A percentile compares a stretch with the other conserved stretches of the same genome.
phyloP scores from a whole-genome alignment of 768 basidiomycete genomes.

The Rhodosporidiobolus sp. region DNA sequence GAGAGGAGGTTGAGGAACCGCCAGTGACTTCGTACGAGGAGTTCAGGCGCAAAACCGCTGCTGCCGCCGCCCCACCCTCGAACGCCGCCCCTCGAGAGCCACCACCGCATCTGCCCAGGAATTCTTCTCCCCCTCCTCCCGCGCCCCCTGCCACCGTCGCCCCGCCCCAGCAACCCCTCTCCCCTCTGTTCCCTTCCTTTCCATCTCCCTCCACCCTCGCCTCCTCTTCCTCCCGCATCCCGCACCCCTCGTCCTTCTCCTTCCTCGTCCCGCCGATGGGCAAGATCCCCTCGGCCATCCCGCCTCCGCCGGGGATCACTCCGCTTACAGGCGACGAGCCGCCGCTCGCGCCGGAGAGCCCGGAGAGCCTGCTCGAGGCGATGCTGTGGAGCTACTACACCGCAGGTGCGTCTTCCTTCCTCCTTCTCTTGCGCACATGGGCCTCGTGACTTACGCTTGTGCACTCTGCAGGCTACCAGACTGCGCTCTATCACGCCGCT shows the following conservation, averaged over 20 bases:
- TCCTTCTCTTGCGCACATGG: too few species aligned
- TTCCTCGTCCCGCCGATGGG: slow-evolving; percentile 2
- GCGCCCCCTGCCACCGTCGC: too few species aligned
- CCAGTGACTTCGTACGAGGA: not conserved
- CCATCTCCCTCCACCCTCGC: not conserved
- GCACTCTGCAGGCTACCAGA: slow-evolving; percentile 30
- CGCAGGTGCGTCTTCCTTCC: not conserved
- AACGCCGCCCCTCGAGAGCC: not conserved
- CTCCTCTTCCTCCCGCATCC: not conserved
- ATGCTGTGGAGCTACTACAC: slow-evolving; percentile 35
- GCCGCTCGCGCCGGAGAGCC: slow-evolving; percentile 14
- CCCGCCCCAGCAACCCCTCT: not conserved
- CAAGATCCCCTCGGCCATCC: not conserved
- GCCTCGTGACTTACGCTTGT: not conserved
- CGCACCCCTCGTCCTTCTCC: not conserved
- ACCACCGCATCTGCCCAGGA: not conserved
- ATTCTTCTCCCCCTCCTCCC: not conserved
- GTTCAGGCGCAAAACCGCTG: not conserved
- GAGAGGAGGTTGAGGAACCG: not conserved
- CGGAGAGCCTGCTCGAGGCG: slow-evolving; percentile 17
- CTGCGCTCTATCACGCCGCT: slow-evolving; percentile 32
- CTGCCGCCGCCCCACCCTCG: too few species aligned
- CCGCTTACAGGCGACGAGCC: slow-evolving; percentile 23
- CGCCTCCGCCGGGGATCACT: slow-evolving; percentile 25
- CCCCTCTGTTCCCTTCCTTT: not conserved